Base-by-base conservation (phyloP, 1,284 basidiomycete genomes). In the Irpex lacteus region DNA sequence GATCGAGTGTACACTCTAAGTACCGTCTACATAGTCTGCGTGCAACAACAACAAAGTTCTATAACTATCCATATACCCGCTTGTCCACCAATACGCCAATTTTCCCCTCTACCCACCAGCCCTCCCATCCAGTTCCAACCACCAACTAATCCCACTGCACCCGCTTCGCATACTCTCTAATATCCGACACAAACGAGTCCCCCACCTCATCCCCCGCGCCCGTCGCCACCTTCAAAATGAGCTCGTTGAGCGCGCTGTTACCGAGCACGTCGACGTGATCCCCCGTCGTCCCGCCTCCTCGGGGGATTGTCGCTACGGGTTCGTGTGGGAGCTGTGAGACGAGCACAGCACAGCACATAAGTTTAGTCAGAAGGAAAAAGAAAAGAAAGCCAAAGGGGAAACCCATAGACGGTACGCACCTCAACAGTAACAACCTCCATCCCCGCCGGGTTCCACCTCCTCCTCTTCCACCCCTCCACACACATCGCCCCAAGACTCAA, bases 191-290 rank as follows among this genome's bases (percentile, higher is more conserved):
- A 69, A 90, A 90, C 62, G 78, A 81, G 65, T 96, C 89, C 69
- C 86, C 75, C 61, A 95, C 83, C 71, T 93, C 90, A 63, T 87
- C 75, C 11, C 85, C 88, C 6, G 79, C 85, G 0, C 95, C 95
- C 3, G 92, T 90, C 26, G 89, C 95, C 13, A 96, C 88, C 74
- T 95, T 91, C 32, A 98, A 77, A 56, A 99, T 86, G n/a, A 97
- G 89, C 73, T 96, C 91, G 74, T 98, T 99, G 62, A 98, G 75
- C 6, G 87, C 84, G 0, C 88, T 90, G 19, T 94, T 91, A 2
- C 98, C 97, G 18, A 99, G 83, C 64, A 99, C 91, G 77, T 99
- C 97, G 40, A 99, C 90, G 71, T 98, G 96, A 73, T 96, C 94
- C 58, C 89, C 88, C 0, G 95, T 96, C 67, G 91, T 91, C 6